These are phyloP conservation scores for Cicer bijugum DNA, from an alignment of 306 rosid species.

Conservation along the genomic window DNA sequence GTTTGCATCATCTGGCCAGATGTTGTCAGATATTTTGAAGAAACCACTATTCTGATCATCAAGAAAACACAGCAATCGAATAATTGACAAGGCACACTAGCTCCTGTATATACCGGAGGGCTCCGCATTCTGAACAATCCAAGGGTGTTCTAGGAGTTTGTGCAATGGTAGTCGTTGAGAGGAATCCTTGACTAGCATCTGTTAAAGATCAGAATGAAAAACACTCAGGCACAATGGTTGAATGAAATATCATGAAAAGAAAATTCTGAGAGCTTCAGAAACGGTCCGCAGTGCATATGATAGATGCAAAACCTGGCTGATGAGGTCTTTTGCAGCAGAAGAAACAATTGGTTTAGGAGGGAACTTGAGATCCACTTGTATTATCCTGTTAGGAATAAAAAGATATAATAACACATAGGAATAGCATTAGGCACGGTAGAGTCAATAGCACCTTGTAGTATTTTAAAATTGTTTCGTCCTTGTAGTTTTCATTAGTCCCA, in stretches of 20 bases:
- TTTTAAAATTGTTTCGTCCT: neutral
- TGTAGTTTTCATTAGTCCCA: neutral
- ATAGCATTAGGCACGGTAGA: neutral
- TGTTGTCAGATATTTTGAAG: slow-evolving; percentile 30
- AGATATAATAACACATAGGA: slow-evolving; percentile 1
- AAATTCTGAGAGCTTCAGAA: slow-evolving; percentile 5
- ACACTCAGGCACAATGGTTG: slow-evolving; percentile 26
- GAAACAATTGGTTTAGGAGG: slow-evolving; percentile 93
- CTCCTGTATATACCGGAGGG: slow-evolving; percentile 82
- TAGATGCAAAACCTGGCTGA: slow-evolving; percentile 70
- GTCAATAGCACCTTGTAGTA: neutral
- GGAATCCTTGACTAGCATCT: slow-evolving; percentile 97
- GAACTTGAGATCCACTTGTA: slow-evolving; percentile 95
- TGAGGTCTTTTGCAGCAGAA: slow-evolving; percentile 89
- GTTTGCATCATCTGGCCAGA: slow-evolving; percentile 40
- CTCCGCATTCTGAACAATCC: slow-evolving; percentile 97
- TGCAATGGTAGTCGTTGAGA: slow-evolving; percentile 81
- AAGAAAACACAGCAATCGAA: slow-evolving; percentile 11
- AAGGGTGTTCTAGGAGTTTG: slow-evolving; percentile 94
- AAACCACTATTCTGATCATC: slow-evolving; percentile 34
- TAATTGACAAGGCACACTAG: slow-evolving; percentile 42
- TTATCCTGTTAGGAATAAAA: slow-evolving; percentile 59
- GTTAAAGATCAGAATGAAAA: slow-evolving; percentile 22
- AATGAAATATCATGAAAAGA: slow-evolving; percentile 11
- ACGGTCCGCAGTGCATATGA: neutral